These are phyloP conservation scores for Boletus sp. DNA, from an alignment of 768 basidiomycete species.

Conservation along the genomic window DNA sequence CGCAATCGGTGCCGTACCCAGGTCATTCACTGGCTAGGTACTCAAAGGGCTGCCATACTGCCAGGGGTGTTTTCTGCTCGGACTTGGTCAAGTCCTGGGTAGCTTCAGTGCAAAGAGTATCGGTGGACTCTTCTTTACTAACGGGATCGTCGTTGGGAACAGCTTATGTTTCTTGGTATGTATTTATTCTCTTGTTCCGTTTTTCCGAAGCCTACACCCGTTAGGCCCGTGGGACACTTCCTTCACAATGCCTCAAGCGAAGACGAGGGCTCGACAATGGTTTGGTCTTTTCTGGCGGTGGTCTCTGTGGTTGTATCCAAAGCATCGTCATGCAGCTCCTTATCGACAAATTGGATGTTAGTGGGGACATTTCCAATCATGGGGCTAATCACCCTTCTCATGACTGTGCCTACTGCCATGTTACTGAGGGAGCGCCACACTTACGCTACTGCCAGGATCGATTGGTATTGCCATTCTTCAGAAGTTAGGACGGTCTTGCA, in stretches of 20 bases:
- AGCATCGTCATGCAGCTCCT: slow-evolving; percentile 30
- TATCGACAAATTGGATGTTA: slow-evolving; percentile 26
- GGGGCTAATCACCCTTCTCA: slow-evolving; percentile 26
- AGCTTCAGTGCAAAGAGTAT: slow-evolving; percentile 21
- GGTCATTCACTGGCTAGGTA: slow-evolving; percentile 31
- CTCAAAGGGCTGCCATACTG: slow-evolving; percentile 27
- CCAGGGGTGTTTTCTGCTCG: slow-evolving; percentile 30
- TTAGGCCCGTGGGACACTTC: slow-evolving; percentile 21
- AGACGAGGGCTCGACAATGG: slow-evolving; percentile 35
- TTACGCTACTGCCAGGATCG: slow-evolving; percentile 19
- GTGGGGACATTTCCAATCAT: slow-evolving; percentile 35
- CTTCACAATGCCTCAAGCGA: slow-evolving; percentile 35
- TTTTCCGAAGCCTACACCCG: not conserved
- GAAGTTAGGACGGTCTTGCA: not conserved
- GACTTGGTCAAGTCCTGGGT: slow-evolving; percentile 29
- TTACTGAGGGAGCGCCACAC: slow-evolving; percentile 25
- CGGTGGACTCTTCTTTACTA: slow-evolving; percentile 28
- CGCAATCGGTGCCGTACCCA: slow-evolving; percentile 29
- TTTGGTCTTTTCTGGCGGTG: slow-evolving; percentile 33
- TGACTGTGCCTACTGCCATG: slow-evolving; percentile 29
- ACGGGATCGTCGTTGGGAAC: slow-evolving; percentile 30
- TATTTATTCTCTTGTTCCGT: not conserved
- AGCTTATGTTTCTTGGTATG: slow-evolving; percentile 27
- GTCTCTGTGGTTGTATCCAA: slow-evolving; percentile 32
- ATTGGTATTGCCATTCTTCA: slow-evolving; percentile 15